Conservation (phyloP, 495 filamentous ascomycete species). For the Penicillium malachiteum region DNA sequence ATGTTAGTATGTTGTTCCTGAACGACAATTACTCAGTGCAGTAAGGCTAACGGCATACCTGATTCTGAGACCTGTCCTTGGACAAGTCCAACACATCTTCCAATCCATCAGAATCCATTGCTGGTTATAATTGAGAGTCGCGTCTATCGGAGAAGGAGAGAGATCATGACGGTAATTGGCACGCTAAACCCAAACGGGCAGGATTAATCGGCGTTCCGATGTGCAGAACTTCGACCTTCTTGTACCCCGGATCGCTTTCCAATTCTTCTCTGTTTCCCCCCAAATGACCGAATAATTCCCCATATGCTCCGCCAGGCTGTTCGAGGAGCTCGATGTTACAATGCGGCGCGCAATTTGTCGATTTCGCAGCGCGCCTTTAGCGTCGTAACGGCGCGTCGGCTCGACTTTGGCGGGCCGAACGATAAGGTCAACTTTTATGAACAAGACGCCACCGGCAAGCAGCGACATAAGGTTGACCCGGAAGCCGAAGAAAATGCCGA, state of each 20-base stretch:
- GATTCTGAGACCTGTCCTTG: conserved; percentile 43
- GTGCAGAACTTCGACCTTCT: conserved; percentile 8
- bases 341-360: conserved; percentile 37
- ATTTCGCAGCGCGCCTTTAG: conserved; percentile 34
- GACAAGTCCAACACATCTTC: conserved; percentile 29
- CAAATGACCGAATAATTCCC: conserved; percentile 27
- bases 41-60: conserved; percentile 35
- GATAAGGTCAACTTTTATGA: conserved; percentile 48
- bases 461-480: conserved; percentile 43
- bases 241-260: conserved; percentile 1
- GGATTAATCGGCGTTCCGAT: conserved; percentile 30
- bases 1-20: conserved; percentile 11
- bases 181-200: conserved; percentile 40
- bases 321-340: conserved; percentile 47
- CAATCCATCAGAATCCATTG: conserved; percentile 29
- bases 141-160: conserved; percentile 14
- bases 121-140: conserved; percentile 10
- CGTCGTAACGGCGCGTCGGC: conserved; percentile 32
- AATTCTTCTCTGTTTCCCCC: background rate
- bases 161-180: conserved; percentile 9
- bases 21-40: background rate
- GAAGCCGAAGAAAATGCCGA: conserved; percentile 53
- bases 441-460: conserved; percentile 35
- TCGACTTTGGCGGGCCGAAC: conserved; percentile 41
- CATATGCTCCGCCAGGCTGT: conserved; percentile 51